Evolutionary conservation across 169 alveolate genomes (phyloP), one percentile per base, ranked within the genome.

Genomic region (Babesia sp.): DNA sequence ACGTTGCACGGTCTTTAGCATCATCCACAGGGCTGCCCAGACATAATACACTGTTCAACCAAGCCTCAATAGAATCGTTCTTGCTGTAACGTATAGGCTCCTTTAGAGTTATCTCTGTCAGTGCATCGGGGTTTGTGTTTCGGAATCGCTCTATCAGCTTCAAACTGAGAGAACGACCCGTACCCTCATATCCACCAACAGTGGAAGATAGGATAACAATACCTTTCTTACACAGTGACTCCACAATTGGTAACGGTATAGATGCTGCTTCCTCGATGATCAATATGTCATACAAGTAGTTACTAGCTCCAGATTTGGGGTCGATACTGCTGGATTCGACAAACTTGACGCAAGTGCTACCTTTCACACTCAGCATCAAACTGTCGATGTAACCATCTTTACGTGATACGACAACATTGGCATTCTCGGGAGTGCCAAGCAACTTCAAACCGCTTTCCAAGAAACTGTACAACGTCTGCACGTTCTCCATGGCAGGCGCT

Each of bases 261-360:
- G 99, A 99, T n/a, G 99, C 99, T 1, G 99, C 99, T 90, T 98
- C 99, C 79, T 98, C 99, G 66, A 98, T 96, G 31, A 98, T 97
- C 74, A 98, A 94, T 42, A 98, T 87, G 73, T 98, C 99, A 44
- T 97, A 96, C 78, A 94, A 90, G 71, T 85, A 85, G 55, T 90
- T 86, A 48, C 79, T 78, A 55, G 80, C 63, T 16, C 80, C 86
- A 24, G 77, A 59, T 1, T 55, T 55, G 45, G 53, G 78, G 69
- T 69, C 79, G 61, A 44, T 72, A 33, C 14, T 78, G 69, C 42
- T 82, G 39, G 73, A 83, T 18, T 46, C 60, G 46, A 34, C 71
- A 24, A 22, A 90, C 60, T 86, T 82, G 58, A 77, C 87, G 85
- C 72, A 83, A 34, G 67, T 74, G 56, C 73, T 85, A 28, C 79